Base-by-base conservation (phyloP, 2,329 filamentous ascomycete genomes). In the Macrophomina tecta region DNA sequence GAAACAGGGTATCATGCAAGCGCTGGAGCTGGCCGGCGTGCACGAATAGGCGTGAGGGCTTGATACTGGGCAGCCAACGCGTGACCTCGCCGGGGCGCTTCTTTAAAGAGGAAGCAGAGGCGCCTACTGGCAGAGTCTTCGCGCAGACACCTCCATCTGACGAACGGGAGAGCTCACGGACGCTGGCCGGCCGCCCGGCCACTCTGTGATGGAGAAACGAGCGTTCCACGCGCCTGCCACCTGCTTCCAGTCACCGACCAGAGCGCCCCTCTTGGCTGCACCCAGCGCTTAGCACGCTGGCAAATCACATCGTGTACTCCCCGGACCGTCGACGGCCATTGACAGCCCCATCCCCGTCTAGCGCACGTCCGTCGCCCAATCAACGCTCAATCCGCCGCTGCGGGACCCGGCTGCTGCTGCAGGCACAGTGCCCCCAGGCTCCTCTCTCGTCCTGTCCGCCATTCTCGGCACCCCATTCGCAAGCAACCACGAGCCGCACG, bases 1-100 rank as follows among this genome's bases (percentile, higher is more conserved):
- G 73, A 69, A 73, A 74, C 70, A 73, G 69, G 69, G 67, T 60
- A 23, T 23, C 36, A 7, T 38, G 6, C 36, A 38, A 38, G 36
- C 6, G 6, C 11, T 62, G 69, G 32, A 69, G 66, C 52, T 40
- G 64, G 51, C 40, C 30, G 30, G 42, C 5, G 42, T 18, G 42
- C 23, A 49, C 45, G 40, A 38, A 52, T 63, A 38, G 45, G 11
- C 42, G 11, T 45, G 42, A 5, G 16, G 11, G 42, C 46, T 48
- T 49, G 63, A 36, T 48, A 40, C 38, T 56, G 40, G n/a, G 53
- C 36, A 66, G 64, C 64, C 64, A 61, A 46, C 55, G 52, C 56
- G 65, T 63, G 56, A 67, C 65, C n/a, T 12, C 28, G 52, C 58
- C 58, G 46, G 58, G 58, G 58, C 42, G 32, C 58, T 49, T 49